A percentile compares a stretch with the other conserved stretches of the same genome.
Conservation (phyloP, 2,329 filamentous ascomycete genomes). For the Zopfia rhizophila region DNA sequence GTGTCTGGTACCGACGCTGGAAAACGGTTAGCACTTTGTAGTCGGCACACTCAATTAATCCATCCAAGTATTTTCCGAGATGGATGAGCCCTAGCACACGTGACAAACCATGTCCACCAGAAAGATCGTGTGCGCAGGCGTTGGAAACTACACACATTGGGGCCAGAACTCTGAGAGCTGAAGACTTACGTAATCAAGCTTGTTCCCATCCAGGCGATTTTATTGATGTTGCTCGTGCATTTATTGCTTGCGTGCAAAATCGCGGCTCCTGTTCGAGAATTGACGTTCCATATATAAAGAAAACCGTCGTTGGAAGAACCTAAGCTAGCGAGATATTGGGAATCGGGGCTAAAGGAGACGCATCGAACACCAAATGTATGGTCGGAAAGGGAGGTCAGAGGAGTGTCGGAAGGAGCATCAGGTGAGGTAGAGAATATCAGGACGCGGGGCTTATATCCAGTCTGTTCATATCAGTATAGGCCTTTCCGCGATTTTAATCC, state of each 20-base stretch:
- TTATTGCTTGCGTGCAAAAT: constrained; percentile 88
- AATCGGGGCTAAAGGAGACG: constrained; percentile 89
- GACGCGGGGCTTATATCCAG: constrained; percentile 90
- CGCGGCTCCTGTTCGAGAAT: constrained; percentile 81
- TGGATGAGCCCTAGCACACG: too few relatives aligned
- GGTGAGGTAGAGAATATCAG: constrained; percentile 84
- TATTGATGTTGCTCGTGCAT: constrained; percentile 85
- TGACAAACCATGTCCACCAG: neutral
- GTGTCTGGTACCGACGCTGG: constrained; percentile 83
- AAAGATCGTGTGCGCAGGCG: neutral
- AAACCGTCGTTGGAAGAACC: constrained; percentile 93
- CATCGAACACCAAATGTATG: constrained; percentile 90
- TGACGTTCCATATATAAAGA: constrained; percentile 89
- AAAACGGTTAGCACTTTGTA: constrained; percentile 1
- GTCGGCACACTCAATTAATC: neutral
- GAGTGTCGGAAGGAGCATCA: constrained; percentile 81
- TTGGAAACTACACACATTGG: too few relatives aligned
- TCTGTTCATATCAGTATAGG: constrained; percentile 60
- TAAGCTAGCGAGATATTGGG: constrained; percentile 85
- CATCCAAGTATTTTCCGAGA: too few relatives aligned
- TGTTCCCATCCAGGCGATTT: constrained; percentile 91
- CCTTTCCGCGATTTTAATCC: neutral
- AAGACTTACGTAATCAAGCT: constrained; percentile 77
- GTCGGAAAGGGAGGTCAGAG: constrained; percentile 86
- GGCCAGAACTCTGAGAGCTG: neutral